phyloP scores from a whole-genome alignment of 202 grass and related monocot genomes.

The Dendrocalamus latiflorus region DNA sequence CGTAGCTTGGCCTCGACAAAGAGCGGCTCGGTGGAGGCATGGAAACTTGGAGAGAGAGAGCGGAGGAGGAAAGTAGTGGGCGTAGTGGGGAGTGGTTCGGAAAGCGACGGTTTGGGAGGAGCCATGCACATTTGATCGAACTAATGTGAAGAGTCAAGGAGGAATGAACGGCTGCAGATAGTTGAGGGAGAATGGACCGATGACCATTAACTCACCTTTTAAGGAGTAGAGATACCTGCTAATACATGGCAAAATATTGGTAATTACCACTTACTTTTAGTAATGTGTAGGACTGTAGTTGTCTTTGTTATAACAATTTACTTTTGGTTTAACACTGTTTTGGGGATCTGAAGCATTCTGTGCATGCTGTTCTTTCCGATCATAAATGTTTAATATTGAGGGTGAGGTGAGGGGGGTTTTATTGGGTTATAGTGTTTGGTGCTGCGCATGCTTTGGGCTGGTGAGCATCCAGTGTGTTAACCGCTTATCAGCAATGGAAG shows the following conservation, averaged over 20 bases:
- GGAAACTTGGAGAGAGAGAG: no score
- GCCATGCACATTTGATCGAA: no score
- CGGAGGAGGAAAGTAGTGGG: no score
- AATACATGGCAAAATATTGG: slow-evolving; percentile 76
- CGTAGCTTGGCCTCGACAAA: no score
- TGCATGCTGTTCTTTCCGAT: neutral
- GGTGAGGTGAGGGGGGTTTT: neutral
- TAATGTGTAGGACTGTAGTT: neutral
- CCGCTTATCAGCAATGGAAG: neutral
- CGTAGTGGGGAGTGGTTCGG: no score
- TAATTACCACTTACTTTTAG: slow-evolving; percentile 36
- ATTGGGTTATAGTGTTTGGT: neutral
- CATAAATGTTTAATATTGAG: neutral
- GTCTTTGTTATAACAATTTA: neutral
- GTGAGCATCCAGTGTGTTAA: neutral
- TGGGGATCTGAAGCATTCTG: neutral
- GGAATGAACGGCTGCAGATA: no score
- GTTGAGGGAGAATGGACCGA: no score
- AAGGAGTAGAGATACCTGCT: slow-evolving; percentile 16
- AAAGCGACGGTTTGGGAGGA: no score
- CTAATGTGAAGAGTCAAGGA: no score
- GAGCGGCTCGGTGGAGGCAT: no score
- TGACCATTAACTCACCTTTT: no score
- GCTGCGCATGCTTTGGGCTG: neutral
- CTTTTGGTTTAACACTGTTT: neutral